Percentiles rank a stretch among this genome's conserved stretches.
Evolutionary conservation across 208 protist genomes (phyloP).

Genomic region (Crithidia bombi): DNA sequence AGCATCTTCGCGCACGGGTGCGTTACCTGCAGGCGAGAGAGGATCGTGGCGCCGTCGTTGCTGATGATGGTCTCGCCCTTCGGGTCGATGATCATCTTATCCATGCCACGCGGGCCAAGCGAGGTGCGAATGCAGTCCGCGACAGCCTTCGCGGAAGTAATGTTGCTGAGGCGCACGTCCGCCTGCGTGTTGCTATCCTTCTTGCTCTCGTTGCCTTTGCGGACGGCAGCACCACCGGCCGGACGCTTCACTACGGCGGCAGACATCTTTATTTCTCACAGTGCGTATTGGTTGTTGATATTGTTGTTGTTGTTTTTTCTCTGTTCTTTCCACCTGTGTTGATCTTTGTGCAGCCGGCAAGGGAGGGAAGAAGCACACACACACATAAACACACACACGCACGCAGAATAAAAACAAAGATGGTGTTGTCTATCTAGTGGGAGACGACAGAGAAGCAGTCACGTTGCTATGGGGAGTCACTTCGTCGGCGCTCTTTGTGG

Average conservation of each 20-base stretch:
- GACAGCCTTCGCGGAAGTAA: constrained; percentile 94
- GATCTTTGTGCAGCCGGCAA: too few relatives aligned
- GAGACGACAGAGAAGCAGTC: too few relatives aligned
- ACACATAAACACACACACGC: too few relatives aligned
- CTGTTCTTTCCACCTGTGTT: too few relatives aligned
- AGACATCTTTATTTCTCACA: constrained; percentile 24
- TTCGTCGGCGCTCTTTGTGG: constrained; percentile 6
- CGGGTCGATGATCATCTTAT: constrained; percentile 94
- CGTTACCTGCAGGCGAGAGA: constrained; percentile 96
- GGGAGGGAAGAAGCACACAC: background rate
- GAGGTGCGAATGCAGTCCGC: constrained; percentile 98
- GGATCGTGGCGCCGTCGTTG: constrained; percentile 99
- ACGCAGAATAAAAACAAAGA: too few relatives aligned
- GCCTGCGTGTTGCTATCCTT: constrained; percentile 91
- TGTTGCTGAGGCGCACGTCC: constrained; percentile 94
- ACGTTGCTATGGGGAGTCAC: background rate
- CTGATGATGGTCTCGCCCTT: constrained; percentile 98
- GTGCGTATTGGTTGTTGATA: too few relatives aligned
- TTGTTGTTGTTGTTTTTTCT: too few relatives aligned
- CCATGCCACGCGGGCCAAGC: constrained; percentile 99
- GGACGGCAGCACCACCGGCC: background rate
- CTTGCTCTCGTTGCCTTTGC: constrained; percentile 79
- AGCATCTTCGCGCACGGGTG: constrained; percentile 99
- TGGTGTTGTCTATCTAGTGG: too few relatives aligned
- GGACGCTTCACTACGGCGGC: constrained; percentile 23